A percentile compares a stretch with the other conserved stretches of the same genome.
phyloP scores from a whole-genome alignment of 176 grass and related monocot species.

The Eleusine coracana region DNA sequence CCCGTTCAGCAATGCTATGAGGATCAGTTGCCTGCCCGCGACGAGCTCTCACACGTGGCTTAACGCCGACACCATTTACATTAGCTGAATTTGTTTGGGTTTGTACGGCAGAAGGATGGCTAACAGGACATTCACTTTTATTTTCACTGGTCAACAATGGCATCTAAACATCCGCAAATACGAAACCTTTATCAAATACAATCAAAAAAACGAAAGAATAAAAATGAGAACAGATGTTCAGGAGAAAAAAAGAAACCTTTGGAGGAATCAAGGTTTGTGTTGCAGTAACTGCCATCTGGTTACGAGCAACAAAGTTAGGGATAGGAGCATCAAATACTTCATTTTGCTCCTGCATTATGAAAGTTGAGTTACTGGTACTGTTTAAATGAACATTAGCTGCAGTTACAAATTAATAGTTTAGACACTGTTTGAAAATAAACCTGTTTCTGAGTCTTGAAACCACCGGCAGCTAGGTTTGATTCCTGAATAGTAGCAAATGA shows the following conservation, averaged over 20 bases:
- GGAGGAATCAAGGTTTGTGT: conserved; percentile 41
- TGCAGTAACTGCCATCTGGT: conserved; percentile 36
- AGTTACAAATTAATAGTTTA: conserved; percentile 1
- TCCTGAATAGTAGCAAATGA: conserved; percentile 32
- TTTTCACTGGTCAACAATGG: conserved; percentile 27
- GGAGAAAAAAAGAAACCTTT: conserved; percentile 37
- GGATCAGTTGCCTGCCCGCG: conserved; percentile 83
- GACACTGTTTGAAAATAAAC: conserved; percentile 32
- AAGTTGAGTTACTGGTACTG: conserved; percentile 27
- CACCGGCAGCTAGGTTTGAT: conserved; percentile 30
- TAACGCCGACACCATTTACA: conserved; percentile 40
- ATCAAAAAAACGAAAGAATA: conserved; percentile 14
- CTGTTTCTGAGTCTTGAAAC: conserved; percentile 53
- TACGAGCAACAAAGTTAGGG: conserved; percentile 47
- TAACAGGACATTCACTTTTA: conserved; percentile 48
- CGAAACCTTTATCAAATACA: conserved; percentile 19
- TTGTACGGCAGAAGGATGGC: conserved; percentile 46
- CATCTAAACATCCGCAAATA: conserved; percentile 38
- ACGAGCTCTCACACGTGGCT: conserved; percentile 67
- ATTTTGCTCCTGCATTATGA: conserved; percentile 59
- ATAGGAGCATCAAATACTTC: conserved; percentile 43
- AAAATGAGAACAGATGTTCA: conserved; percentile 8
- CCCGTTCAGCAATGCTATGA: conserved; percentile 88
- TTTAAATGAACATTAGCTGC: conserved; percentile 9
- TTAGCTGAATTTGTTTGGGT: conserved; percentile 44